Conservation (phyloP, 2,329 filamentous ascomycete species). For the Elsinoe perseae region DNA sequence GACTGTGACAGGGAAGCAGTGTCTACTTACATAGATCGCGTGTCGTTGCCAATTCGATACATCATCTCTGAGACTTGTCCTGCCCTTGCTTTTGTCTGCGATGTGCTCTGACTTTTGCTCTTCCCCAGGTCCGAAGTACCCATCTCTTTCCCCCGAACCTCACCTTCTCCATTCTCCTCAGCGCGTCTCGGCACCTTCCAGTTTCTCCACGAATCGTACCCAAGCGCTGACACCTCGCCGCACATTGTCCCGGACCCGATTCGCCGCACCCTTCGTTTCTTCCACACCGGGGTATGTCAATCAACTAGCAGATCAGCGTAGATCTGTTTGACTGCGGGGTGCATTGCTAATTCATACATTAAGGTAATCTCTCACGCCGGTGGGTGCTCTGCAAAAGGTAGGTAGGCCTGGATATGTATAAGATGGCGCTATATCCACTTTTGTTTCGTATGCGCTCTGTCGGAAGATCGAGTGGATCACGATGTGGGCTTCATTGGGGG, state of each 20-base stretch:
- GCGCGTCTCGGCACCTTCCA: background rate
- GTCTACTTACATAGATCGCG: too few species aligned
- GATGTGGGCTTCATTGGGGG: background rate
- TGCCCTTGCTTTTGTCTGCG: too few species aligned
- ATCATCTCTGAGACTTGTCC: too few species aligned
- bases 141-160: background rate
- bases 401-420: background rate
- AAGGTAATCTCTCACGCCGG: background rate
- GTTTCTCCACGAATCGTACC: background rate
- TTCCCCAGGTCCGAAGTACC: too few species aligned
- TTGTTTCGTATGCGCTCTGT: too few species aligned
- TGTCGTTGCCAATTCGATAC: too few species aligned
- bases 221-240: background rate
- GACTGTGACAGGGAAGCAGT: too few species aligned
- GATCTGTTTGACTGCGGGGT: background rate
- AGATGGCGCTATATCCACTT: too few species aligned
- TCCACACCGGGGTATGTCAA: background rate
- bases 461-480: too few species aligned
- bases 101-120: too few species aligned
- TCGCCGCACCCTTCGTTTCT: background rate
- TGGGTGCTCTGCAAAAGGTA: background rate
- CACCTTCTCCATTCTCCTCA: constrained; percentile 3
- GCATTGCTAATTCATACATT: background rate
- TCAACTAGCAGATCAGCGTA: background rate
- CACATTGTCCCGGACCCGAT: background rate